Percentiles rank a stretch among this genome's conserved stretches.
Conservation (phyloP, 768 basidiomycete genomes). For the Mycena alexandri region DNA sequence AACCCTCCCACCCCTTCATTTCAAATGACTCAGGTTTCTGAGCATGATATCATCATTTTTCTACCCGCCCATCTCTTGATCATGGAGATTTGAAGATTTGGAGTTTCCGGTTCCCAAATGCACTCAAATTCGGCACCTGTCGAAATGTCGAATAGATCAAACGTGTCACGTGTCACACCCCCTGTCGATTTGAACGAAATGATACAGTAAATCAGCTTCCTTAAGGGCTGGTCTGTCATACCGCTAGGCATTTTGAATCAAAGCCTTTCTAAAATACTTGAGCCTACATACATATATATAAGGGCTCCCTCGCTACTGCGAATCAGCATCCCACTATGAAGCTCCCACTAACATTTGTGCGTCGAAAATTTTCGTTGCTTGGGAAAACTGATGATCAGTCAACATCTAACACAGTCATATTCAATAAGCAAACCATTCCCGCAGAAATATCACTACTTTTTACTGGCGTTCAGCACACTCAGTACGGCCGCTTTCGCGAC, state of each 20-base stretch:
- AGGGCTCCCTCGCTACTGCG: not conserved
- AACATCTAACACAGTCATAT: constrained; percentile 18
- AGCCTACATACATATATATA: constrained; percentile 18
- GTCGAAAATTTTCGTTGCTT: constrained; percentile 16
- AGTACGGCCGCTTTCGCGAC: constrained; percentile 12
- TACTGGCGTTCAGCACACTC: constrained; percentile 20
- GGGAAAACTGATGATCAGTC: constrained; percentile 15
- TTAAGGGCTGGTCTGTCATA: constrained; percentile 1
- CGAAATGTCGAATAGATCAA: no score
- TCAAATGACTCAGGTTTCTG: no score
- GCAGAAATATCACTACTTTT: constrained; percentile 11
- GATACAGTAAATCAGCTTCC: not conserved
- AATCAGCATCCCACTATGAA: constrained; percentile 11
- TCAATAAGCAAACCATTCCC: constrained; percentile 17
- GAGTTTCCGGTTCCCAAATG: no score
- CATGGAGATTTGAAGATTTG: no score
- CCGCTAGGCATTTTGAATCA: not conserved
- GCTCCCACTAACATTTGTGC: constrained; percentile 10
- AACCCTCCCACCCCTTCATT: no score
- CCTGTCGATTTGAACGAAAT: no score
- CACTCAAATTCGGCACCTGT: no score
- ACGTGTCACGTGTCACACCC: no score
- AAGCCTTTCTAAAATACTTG: constrained; percentile 14
- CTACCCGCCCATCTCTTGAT: no score
- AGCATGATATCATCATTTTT: no score